Conservation (phyloP, 768 basidiomycete genomes). For the Lactarius quietus region DNA sequence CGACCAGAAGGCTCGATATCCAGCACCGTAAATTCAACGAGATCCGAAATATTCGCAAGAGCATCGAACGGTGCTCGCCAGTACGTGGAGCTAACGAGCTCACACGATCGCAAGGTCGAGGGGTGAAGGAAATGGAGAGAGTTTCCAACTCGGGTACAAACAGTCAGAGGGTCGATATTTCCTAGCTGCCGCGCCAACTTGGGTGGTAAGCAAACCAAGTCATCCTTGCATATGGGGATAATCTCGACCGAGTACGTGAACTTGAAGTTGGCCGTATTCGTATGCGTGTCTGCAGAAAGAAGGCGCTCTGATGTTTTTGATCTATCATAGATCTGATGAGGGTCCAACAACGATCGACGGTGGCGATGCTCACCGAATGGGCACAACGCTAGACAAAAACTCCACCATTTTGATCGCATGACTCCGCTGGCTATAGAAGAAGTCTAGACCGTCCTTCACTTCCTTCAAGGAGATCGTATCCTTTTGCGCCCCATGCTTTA, state of each 20-base stretch:
- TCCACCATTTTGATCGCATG: conserved; percentile 97
- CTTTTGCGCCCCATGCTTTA: conserved; percentile 95
- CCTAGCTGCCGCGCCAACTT: conserved; percentile 79
- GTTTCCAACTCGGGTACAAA: conserved; percentile 91
- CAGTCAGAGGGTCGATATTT: conserved; percentile 83
- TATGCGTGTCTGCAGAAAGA: conserved; percentile 88
- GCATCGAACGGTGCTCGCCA: conserved; percentile 92
- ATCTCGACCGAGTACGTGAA: conserved; percentile 98
- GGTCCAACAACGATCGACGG: background rate
- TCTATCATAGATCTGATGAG: conserved; percentile 43
- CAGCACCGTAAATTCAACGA: conserved; percentile 92
- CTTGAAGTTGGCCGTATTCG: conserved; percentile 92
- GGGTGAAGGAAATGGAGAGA: conserved; percentile 90
- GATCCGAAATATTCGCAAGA: conserved; percentile 76
- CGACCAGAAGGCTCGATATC: conserved; percentile 85
- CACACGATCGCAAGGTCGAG: conserved; percentile 76
- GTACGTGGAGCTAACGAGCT: conserved; percentile 73
- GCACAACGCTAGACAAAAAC: conserved; percentile 84
- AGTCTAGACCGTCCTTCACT: conserved; percentile 91
- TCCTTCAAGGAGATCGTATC: conserved; percentile 94
- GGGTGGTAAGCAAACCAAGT: conserved; percentile 84
- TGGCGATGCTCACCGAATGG: conserved; percentile 61
- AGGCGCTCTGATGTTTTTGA: conserved; percentile 94
- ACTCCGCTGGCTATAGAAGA: conserved; percentile 89
- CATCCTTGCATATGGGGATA: conserved; percentile 95